Evolutionary conservation across 2,329 filamentous ascomycete species (phyloP).

Genomic region (Penicillium sp.): DNA sequence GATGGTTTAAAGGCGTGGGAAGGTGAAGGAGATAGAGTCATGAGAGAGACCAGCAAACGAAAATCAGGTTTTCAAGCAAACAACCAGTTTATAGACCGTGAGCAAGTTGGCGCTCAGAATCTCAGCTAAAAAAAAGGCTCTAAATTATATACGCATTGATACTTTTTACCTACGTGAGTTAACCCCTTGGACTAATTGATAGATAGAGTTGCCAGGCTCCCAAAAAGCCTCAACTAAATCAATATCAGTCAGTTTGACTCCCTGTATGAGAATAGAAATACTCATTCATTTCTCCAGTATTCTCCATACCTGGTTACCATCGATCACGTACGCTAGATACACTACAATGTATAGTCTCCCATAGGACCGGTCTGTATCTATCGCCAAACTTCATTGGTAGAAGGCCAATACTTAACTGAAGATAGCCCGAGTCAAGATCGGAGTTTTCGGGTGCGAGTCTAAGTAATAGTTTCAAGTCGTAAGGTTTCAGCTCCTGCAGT

Average conservation of each 20-base stretch:
- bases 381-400: no score
- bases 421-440: neutral
- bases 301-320: neutral
- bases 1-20: neutral
- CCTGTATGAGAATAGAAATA: neutral
- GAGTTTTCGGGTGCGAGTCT: neutral
- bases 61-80: neutral
- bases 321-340: neutral
- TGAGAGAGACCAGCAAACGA: neutral
- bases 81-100: neutral
- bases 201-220: neutral
- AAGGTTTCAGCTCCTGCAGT: slow-evolving; percentile 4
- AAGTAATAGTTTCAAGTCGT: neutral
- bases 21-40: neutral
- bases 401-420: neutral
- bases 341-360: neutral
- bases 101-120: neutral
- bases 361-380: no score
- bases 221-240: neutral
- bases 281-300: neutral
- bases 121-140: neutral
- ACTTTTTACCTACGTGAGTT: neutral
- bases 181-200: neutral
- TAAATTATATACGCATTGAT: neutral
- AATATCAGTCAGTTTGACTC: neutral